phyloP scores from a whole-genome alignment of 176 grass and related monocot genomes.

The Cenchrus purpureus region DNA sequence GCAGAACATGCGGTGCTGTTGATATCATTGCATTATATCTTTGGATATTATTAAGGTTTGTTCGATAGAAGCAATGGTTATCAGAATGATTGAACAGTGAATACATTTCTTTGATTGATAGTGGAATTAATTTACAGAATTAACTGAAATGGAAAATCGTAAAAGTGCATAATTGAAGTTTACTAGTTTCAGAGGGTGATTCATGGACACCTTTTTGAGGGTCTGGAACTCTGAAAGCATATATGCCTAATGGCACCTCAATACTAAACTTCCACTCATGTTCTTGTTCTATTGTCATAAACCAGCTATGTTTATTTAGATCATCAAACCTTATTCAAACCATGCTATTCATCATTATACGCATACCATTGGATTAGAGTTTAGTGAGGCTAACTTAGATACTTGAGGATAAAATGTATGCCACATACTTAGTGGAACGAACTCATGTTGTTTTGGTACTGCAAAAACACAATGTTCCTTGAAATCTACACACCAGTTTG shows the following conservation, averaged over 20 bases:
- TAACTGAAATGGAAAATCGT: neutral
- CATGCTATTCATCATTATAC: conserved; percentile 4
- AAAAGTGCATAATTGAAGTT: neutral
- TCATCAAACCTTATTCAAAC: conserved; percentile 16
- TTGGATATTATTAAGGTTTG: conserved; percentile 1
- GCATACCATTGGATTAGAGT: neutral
- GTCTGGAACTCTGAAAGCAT: neutral
- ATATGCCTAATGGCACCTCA: conserved; percentile 1
- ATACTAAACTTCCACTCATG: conserved; percentile 4
- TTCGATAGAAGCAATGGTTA: conserved; percentile 17
- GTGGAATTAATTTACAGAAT: conserved; percentile 3
- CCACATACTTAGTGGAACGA: neutral
- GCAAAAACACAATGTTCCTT: neutral
- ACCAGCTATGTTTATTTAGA: conserved; percentile 6
- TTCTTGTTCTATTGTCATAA: neutral
- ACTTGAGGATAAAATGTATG: neutral
- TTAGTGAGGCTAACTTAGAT: neutral
- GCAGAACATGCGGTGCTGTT: neutral
- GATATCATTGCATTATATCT: conserved; percentile 2
- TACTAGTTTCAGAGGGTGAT: conserved; percentile 20
- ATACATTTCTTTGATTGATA: conserved; percentile 11
- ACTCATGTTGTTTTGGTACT: neutral
- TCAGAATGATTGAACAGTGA: neutral
- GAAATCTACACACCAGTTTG: conserved; percentile 25
- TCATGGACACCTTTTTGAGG: neutral